Base-by-base conservation (phyloP, 2,329 filamentous ascomycete genomes). In the Westerdykella ornata region DNA sequence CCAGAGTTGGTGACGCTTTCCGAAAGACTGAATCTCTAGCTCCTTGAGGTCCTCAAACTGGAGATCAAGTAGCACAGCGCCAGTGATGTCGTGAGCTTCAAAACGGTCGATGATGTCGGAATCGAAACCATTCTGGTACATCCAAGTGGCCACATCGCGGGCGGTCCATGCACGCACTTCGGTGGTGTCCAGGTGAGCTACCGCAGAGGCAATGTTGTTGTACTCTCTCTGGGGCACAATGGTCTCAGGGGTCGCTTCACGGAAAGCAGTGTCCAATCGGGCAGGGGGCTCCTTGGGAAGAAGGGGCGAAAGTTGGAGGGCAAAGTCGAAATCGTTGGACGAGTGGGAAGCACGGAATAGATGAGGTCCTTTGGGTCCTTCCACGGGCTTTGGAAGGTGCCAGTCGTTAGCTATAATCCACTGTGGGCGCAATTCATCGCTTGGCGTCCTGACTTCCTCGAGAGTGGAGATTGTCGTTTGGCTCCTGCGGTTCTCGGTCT, bases 31-130 rank as follows among this genome's bases (percentile, higher is more conserved):
- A 42, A 92, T 90, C 51, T 82, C 82, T 14, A 92, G 75, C 66
- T 92, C 86, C 63, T 84, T 84, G 42, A 92, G 70, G 55, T 92
- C 89, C 49, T 94, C 88, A 53, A 90, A 89, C 60, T 94, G 88
- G 33, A 98, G 72, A n/a, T 90, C 88, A 39, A 94, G 81, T 15
- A 97, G 72, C 42, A 97, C 86, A 4, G 81, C 76, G 12, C 90
- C 90, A 18, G 84, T 88, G 63, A 98, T 96, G 60, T 98, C 90
- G 64, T 98, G 94, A 56, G 84, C 78, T 47, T 89, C 76, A 57
- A 98, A 96, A 53, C 84, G 86, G 57, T 94, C 82, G 9, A 92
- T 82, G 38, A 90, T 75, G 5, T 75, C 70, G 38, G 80, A 70
- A 62, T 95, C 89, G 60, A 94, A 81, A 53, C 86, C 88, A 34